phyloP scores from a whole-genome alignment of 2,329 filamentous ascomycete genomes.

The Mycosphaerelloides madeirae region DNA sequence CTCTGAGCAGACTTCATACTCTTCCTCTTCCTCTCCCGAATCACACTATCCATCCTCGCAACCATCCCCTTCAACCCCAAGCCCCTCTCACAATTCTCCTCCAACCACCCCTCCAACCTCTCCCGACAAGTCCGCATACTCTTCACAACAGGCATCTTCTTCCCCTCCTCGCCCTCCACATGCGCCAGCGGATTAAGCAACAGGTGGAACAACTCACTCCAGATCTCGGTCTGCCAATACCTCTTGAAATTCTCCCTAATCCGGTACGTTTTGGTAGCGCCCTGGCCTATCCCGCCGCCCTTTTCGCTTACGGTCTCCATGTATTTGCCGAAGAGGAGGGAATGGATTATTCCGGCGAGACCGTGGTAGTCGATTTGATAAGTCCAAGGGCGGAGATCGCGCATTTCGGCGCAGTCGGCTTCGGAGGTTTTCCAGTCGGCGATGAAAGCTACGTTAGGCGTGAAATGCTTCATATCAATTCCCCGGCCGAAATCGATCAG shows the following conservation, averaged over 20 bases:
- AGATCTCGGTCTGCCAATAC: slow-evolving; percentile 95
- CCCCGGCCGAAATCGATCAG: slow-evolving; percentile 93
- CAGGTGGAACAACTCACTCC: slow-evolving; percentile 76
- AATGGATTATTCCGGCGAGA: slow-evolving; percentile 80
- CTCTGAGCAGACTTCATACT: slow-evolving; percentile 13
- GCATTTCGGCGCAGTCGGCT: slow-evolving; percentile 92
- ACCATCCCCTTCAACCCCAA: slow-evolving; percentile 53
- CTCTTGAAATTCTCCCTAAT: slow-evolving; percentile 81
- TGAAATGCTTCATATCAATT: slow-evolving; percentile 88
- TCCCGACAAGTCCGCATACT: slow-evolving; percentile 66
- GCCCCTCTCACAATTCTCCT: slow-evolving; percentile 75
- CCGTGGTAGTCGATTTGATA: slow-evolving; percentile 97
- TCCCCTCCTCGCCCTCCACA: slow-evolving; percentile 59
- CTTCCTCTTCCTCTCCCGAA: slow-evolving; percentile 48
- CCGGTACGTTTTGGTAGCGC: slow-evolving; percentile 63
- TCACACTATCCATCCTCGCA: slow-evolving; percentile 61
- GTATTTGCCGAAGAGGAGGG: slow-evolving; percentile 88
- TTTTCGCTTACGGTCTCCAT: slow-evolving; percentile 66
- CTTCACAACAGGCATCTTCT: slow-evolving; percentile 66
- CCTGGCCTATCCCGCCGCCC: slow-evolving; percentile 46
- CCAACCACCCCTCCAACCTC: slow-evolving; percentile 79
- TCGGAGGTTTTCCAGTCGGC: slow-evolving; percentile 89
- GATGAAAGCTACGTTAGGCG: slow-evolving; percentile 73
- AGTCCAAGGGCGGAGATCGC: slow-evolving; percentile 90
- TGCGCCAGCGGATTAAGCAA: slow-evolving; percentile 75